These are phyloP conservation scores for Cordyceps farinosa DNA, from an alignment of 2,329 filamentous ascomycete species.

Conservation along the genomic window DNA sequence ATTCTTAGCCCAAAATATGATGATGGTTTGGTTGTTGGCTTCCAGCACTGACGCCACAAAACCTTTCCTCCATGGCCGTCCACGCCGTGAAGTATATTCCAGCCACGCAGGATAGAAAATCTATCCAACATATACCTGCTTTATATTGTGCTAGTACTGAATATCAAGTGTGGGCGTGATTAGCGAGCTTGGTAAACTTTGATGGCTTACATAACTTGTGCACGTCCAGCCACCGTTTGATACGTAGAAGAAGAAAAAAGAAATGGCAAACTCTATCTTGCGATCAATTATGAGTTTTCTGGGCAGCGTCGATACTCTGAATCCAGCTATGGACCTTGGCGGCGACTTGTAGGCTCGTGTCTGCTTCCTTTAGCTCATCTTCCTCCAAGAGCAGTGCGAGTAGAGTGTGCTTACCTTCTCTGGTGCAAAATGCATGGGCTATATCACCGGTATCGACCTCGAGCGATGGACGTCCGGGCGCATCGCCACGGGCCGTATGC, in stretches of 20 bases:
- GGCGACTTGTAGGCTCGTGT: conserved; percentile 30
- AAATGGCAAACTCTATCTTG: not conserved
- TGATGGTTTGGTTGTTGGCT: not conserved
- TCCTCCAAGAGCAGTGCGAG: too few species aligned
- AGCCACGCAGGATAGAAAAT: not conserved
- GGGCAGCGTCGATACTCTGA: conserved; percentile 25
- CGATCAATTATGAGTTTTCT: not conserved
- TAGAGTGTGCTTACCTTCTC: conserved; percentile 30
- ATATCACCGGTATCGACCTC: conserved; percentile 53
- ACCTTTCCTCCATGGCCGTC: not conserved
- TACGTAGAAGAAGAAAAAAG: too few species aligned
- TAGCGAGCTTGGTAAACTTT: not conserved
- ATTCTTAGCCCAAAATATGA: not conserved
- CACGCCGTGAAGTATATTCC: not conserved
- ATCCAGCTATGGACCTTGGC: conserved; percentile 30
- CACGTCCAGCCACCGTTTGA: not conserved
- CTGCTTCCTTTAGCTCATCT: conserved; percentile 19
- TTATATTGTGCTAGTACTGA: not conserved
- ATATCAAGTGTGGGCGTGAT: not conserved
- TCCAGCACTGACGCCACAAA: not conserved
- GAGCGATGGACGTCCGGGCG: conserved; percentile 42
- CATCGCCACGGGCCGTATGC: conserved; percentile 31
- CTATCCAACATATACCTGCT: not conserved
- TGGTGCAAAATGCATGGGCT: conserved; percentile 58
- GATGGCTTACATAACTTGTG: not conserved